These are phyloP conservation scores for Botrytis hyacinthi DNA, from an alignment of 2,329 filamentous ascomycete genomes.

Conservation along the genomic window DNA sequence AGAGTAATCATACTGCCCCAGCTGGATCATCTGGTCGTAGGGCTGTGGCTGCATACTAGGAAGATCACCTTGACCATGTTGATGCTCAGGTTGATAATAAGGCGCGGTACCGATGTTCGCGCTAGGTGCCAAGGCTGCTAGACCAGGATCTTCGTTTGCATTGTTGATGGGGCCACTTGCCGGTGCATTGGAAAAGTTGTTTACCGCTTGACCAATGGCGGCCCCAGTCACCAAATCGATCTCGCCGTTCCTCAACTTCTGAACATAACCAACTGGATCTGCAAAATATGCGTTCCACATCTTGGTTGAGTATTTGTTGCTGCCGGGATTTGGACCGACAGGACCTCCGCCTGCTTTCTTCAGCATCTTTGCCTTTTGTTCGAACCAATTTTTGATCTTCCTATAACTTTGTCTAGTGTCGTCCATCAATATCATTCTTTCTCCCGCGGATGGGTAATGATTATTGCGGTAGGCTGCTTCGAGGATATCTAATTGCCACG, in stretches of 20 bases:
- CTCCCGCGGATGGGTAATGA: background rate
- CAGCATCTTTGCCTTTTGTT: background rate
- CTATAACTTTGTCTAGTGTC: background rate
- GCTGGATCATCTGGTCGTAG: background rate
- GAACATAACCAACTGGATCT: background rate
- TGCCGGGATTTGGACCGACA: background rate
- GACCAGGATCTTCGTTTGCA: background rate
- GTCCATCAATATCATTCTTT: background rate
- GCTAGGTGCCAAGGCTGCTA: background rate
- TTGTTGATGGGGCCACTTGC: background rate
- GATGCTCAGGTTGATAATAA: background rate
- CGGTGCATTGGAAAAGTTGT: background rate
- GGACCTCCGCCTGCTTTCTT: background rate
- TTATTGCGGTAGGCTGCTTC: background rate
- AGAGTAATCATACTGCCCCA: background rate
- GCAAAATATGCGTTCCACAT: conserved; percentile 1
- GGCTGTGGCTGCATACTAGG: background rate
- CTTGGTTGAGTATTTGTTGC: background rate
- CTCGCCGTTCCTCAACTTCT: background rate
- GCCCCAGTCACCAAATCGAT: background rate
- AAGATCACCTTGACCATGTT: background rate
- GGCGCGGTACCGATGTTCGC: background rate
- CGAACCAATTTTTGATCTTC: conserved; percentile 4
- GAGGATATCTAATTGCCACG: background rate
- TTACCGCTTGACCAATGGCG: background rate